phyloP scores from a whole-genome alignment of 495 filamentous ascomycete genomes.

The Terfezia boudieri region DNA sequence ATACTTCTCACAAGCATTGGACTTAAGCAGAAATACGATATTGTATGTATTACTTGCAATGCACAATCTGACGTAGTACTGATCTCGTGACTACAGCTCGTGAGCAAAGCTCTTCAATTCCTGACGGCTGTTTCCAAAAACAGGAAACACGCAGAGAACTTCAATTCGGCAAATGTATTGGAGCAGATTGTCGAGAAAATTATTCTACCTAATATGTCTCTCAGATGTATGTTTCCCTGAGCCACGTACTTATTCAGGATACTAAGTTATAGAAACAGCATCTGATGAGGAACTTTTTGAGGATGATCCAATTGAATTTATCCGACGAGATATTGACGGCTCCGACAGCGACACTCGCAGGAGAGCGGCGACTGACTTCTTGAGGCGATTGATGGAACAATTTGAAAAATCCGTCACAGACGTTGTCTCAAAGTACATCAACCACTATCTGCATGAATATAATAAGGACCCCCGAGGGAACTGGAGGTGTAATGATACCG shows the following conservation, averaged over 20 bases:
- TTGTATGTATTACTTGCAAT: conserved; percentile 17
- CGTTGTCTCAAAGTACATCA: conserved; percentile 60
- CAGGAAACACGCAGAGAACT: conserved; percentile 51
- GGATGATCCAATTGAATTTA: conserved; percentile 97
- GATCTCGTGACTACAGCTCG: conserved; percentile 26
- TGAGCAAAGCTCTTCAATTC: conserved; percentile 83
- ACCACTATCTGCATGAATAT: conserved; percentile 52
- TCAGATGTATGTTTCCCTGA: conserved; percentile 27
- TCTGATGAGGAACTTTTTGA: conserved; percentile 91
- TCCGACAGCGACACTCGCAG: conserved; percentile 85
- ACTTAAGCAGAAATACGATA: conserved; percentile 76
- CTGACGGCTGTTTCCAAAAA: conserved; percentile 69
- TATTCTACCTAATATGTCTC: conserved; percentile 70
- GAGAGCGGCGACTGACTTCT: conserved; percentile 80
- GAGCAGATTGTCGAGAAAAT: conserved; percentile 82
- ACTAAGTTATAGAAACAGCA: conserved; percentile 23
- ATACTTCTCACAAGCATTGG: conserved; percentile 67
- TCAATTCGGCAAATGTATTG: conserved; percentile 56
- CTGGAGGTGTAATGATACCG: conserved; percentile 96
- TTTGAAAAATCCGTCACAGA: conserved; percentile 67
- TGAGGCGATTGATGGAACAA: conserved; percentile 63
- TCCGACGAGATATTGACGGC: conserved; percentile 82
- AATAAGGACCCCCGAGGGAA: conserved; percentile 41
- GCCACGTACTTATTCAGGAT: not conserved
- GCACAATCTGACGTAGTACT: not conserved